Evolutionary conservation across 148 eudicot genomes (phyloP).

Genomic region (Amaranthus cruentus): DNA sequence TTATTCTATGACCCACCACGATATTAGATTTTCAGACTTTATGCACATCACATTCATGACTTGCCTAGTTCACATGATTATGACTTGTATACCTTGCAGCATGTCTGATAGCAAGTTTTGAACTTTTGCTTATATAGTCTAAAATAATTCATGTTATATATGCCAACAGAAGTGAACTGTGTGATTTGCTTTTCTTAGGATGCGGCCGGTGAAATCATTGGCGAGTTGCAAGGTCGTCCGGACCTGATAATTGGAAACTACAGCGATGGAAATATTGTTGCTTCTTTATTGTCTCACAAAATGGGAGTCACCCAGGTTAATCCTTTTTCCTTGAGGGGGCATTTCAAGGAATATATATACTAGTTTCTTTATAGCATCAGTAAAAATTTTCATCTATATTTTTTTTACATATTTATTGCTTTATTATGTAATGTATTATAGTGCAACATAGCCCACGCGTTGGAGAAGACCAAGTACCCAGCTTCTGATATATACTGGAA

Average conservation of each 20-base stretch:
- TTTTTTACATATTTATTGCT: conserved; percentile 4
- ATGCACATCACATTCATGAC: no score
- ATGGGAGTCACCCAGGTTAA: conserved; percentile 94
- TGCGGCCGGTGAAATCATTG: conserved; percentile 78
- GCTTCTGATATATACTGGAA: conserved; percentile 96
- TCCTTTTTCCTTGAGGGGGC: neutral
- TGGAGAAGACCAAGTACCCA: conserved; percentile 99
- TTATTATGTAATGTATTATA: conserved; percentile 23
- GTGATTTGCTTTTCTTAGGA: conserved; percentile 45
- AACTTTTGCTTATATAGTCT: neutral
- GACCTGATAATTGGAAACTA: conserved; percentile 94
- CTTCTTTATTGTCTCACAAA: conserved; percentile 73
- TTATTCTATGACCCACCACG: no score
- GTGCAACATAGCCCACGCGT: conserved; percentile 96
- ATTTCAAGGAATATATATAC: neutral
- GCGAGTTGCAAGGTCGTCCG: conserved; percentile 83
- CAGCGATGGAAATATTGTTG: conserved; percentile 96
- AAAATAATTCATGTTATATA: neutral
- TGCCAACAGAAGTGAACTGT: neutral
- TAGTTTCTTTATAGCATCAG: neutral
- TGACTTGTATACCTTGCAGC: no score
- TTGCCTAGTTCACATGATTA: no score
- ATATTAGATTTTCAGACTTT: no score
- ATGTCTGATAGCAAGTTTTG: no score
- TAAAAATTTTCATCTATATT: neutral